Evolutionary conservation across 2,329 filamentous ascomycete species (phyloP), one percentile per base, ranked within the genome.

Genomic region (Penicillium occitanis): DNA sequence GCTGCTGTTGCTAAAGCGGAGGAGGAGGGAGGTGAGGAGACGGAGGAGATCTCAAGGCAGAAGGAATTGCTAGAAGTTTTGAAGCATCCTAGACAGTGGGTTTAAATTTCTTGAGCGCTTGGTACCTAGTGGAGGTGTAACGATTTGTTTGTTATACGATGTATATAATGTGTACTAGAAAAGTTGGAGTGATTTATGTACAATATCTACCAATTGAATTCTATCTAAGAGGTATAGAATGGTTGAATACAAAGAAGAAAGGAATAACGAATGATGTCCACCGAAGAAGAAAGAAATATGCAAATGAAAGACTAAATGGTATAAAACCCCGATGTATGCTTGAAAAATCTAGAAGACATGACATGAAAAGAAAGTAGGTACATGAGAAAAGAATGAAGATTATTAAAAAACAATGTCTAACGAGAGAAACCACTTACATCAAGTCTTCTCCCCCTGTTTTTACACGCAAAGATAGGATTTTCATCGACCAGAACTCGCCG

Each of bases 11-110:
- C 37, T 25, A 19, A 37, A 37, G 33, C 33, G 14, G 53, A 48
- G 19, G 62, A 64, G 70, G 62, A 64, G 70, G 22, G 11, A 19
- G 40, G 3, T 8, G 53, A 71, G 11, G 68, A 73, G 37, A 73
- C 69, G 13, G 73, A 78, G 35, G 76, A 78, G 33, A 76, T 75
- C 68, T 70, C 71, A 55, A 75, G 73, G 69, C 95, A 99, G 81
- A 90, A 91, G 78, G 85, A 92, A 70, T 79, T 98, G 68, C 83
- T 97, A 59, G 89, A 94, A 67, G 90, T 89, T 48, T 73, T 90
- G 69, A 86, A 82, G 77, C 83, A 85, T 71, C 87, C 87, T 2
- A 81, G 82, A 67, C 86, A 89, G 69, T 90, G 87, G 87, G 85
- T 84, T 62, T 86, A 75, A 42, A 42, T 3, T 58, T 13, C 25